Conservation (phyloP, 768 basidiomycete genomes). For the Rossbeevera mucosa region DNA sequence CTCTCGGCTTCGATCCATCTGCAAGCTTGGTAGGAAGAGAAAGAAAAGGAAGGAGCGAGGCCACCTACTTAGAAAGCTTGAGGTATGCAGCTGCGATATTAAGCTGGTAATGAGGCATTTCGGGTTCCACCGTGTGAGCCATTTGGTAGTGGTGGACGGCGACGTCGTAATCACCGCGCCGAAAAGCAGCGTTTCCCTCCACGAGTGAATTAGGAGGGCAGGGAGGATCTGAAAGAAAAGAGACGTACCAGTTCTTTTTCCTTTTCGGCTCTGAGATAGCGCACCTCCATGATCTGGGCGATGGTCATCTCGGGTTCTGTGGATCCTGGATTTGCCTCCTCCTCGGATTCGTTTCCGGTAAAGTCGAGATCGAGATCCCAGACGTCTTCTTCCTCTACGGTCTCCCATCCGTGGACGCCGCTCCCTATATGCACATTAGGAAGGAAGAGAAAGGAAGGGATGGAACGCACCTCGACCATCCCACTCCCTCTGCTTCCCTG, state of each 20-base stretch:
- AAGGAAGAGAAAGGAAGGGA: neutral
- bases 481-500: conserved; percentile 73
- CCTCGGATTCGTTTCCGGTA: conserved; percentile 50
- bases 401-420: conserved; percentile 70
- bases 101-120: conserved; percentile 70
- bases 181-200: conserved; percentile 69
- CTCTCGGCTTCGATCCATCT: conserved; percentile 72
- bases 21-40: conserved; percentile 16
- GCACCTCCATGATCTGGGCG: conserved; percentile 69
- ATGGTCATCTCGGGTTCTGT: conserved; percentile 50
- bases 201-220: conserved; percentile 4
- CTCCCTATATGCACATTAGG: conserved; percentile 33
- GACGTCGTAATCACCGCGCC: conserved; percentile 49
- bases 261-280: conserved; percentile 63
- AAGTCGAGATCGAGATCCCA: conserved; percentile 73
- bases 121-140: conserved; percentile 63
- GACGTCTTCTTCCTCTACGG: conserved; percentile 69
- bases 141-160: conserved; percentile 57
- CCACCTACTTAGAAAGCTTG: conserved; percentile 61
- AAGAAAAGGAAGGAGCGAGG: conserved; percentile 1
- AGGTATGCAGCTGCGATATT: conserved; percentile 73
- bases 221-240: neutral
- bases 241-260: conserved; percentile 62
- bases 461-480: conserved; percentile 54
- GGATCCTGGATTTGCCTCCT: conserved; percentile 38